Evolutionary conservation across 805 yeast genomes (phyloP).

Genomic region (Naumovozyma baii): DNA sequence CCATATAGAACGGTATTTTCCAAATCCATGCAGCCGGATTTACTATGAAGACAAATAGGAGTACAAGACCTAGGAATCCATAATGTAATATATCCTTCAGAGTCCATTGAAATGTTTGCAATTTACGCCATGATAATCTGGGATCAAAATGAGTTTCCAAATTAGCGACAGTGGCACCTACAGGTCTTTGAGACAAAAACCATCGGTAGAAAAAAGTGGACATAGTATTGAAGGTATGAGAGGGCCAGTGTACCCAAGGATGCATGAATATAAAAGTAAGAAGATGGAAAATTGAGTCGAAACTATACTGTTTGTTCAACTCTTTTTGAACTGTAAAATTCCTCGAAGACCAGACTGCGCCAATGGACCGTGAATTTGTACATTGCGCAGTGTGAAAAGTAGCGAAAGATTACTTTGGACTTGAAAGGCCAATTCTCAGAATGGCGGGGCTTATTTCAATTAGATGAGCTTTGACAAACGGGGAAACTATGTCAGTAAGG

Average conservation of each 20-base stretch:
- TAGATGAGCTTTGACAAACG: neutral
- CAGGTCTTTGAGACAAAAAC: neutral
- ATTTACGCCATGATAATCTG: slow-evolving; percentile 31
- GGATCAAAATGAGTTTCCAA: slow-evolving; percentile 40
- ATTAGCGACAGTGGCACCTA: neutral
- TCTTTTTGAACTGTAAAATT: no score
- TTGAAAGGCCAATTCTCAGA: no score
- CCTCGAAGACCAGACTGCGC: no score
- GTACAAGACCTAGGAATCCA: slow-evolving; percentile 40
- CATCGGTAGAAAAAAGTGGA: neutral
- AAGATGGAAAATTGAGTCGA: no score
- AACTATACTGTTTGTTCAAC: no score
- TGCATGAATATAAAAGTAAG: no score
- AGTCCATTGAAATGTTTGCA: slow-evolving; percentile 36
- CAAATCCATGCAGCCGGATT: slow-evolving; percentile 43
- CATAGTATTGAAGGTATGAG: neutral
- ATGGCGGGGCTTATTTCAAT: no score
- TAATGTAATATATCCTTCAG: slow-evolving; percentile 43
- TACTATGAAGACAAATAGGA: slow-evolving; percentile 47
- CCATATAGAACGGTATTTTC: slow-evolving; percentile 27
- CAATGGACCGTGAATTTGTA: no score
- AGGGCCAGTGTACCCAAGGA: neutral
- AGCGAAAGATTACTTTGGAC: no score
- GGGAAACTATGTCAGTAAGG: slow-evolving; percentile 25
- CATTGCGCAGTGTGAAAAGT: no score